Evolutionary conservation across 1,139 yeast species (phyloP), one percentile per base, ranked within the genome.

Genomic region (Suhomyces atakaporum): DNA sequence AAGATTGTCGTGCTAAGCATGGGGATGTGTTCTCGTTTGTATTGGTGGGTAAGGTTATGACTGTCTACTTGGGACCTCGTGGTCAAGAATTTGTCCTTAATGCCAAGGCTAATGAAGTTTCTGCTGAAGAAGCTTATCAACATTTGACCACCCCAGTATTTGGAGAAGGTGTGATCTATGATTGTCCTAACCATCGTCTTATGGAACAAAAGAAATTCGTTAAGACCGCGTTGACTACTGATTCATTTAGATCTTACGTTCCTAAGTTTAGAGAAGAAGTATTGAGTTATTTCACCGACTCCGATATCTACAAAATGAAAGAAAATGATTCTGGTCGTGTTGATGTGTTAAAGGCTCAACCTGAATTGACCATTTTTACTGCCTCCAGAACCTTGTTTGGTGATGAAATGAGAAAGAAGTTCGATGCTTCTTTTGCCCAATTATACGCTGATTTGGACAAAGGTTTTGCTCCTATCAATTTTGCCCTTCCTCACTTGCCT

Each of bases 161-260:
- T 54, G 98, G 98, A 51, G 81, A 89, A 59, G 98, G 97, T 49
- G 98, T 92, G 38, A 84, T 92, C 41, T 92, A 92, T 60, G 98
- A 92, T 66, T 92, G 97, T 65, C 89, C 98, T 44, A 94, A 94
- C 68, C 69, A 81, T 54, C 81, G 89, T 50, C 77, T 92, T 53
- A 94, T 92, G 98, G 98, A 92, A 63, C 98, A 92, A 65, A 92
- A 94, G 79, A 92, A 89, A 71, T 92, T 92, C 56, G 95, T 94
- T 47, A 92, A 92, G 67, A 76, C 79, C 42, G 95, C 97, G 13
- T 75, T 92, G 50, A 84, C 96, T 27, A 77, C 78, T 46, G 97
- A 88, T 33, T 81, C 95, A 2, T 94, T 92, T 70, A 77, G 78
- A 52, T 64, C 71, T 19, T 90, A 92, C 56, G 97, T 94, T 34